Percentiles rank a stretch among this genome's conserved stretches.
Conservation (phyloP, 2,329 filamentous ascomycete species). For the Phaeosphaeria sp. region DNA sequence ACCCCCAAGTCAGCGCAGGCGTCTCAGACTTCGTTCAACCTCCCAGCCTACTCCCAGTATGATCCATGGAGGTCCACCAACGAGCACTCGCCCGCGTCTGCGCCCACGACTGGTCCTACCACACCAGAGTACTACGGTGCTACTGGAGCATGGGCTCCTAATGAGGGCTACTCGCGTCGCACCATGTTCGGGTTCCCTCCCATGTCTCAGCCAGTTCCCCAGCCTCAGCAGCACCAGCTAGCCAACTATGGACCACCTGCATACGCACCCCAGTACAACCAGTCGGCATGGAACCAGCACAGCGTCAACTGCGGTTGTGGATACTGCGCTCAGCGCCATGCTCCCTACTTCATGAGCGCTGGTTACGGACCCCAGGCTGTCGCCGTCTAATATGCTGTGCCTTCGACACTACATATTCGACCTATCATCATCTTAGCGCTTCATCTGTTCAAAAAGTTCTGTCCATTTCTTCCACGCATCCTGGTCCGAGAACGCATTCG, state of each 20-base stretch:
- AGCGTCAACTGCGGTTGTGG: constrained; percentile 46
- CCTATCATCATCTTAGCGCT: constrained; percentile 35
- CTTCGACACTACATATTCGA: constrained; percentile 35
- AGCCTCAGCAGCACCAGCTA: constrained; percentile 51
- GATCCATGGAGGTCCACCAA: constrained; percentile 53
- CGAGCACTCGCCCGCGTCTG: constrained; percentile 60
- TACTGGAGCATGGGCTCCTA: constrained; percentile 56
- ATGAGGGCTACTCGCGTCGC: constrained; percentile 50
- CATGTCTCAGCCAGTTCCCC: constrained; percentile 42
- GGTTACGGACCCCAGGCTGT: constrained; percentile 50
- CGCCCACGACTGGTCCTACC: constrained; percentile 60
- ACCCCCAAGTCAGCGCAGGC: constrained; percentile 45
- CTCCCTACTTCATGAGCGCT: constrained; percentile 48
- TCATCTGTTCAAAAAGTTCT: constrained; percentile 43
- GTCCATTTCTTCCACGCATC: constrained; percentile 23
- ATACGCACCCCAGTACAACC: constrained; percentile 45
- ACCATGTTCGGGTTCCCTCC: constrained; percentile 51
- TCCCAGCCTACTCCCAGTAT: constrained; percentile 45
- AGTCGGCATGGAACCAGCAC: constrained; percentile 48
- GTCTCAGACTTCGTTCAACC: constrained; percentile 47
- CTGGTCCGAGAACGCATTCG: constrained; percentile 13
- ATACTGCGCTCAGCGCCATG: constrained; percentile 47
- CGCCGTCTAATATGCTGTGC: constrained; percentile 28
- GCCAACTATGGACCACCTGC: constrained; percentile 43
- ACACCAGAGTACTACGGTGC: constrained; percentile 62